Percentiles rank a stretch among this genome's conserved stretches.
These are phyloP conservation scores for Microbotryum lychnidis-dioicae DNA, from an alignment of 1,284 basidiomycete genomes.

Conservation along the genomic window DNA sequence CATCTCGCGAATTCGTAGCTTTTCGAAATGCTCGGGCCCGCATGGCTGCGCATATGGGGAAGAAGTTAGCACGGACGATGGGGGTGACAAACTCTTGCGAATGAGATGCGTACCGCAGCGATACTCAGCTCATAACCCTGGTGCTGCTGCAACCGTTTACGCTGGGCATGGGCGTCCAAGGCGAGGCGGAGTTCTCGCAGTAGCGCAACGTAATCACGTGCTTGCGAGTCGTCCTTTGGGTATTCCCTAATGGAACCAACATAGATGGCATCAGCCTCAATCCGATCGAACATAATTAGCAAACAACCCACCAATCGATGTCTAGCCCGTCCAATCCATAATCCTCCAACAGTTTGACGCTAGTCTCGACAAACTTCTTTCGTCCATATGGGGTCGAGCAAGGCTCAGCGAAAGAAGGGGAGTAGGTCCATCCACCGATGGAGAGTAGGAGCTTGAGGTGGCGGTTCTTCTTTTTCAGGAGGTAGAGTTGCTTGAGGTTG, in stretches of 20 bases:
- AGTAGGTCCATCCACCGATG: conserved; percentile 41
- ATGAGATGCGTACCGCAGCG: conserved; percentile 28
- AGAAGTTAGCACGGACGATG: neutral
- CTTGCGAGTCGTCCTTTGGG: conserved; percentile 44
- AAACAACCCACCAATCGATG: conserved; percentile 35
- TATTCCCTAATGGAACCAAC: conserved; percentile 42
- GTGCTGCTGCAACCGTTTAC: conserved; percentile 25
- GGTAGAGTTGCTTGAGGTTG: conserved; percentile 77
- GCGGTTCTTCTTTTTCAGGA: conserved; percentile 66
- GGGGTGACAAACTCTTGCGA: neutral
- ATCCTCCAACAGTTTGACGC: conserved; percentile 68
- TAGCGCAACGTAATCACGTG: conserved; percentile 45
- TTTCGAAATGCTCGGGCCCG: conserved; percentile 58
- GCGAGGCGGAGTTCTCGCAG: conserved; percentile 44
- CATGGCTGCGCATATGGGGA: conserved; percentile 49
- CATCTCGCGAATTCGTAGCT: conserved; percentile 63
- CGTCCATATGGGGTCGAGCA: conserved; percentile 41
- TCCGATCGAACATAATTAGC: conserved; percentile 21
- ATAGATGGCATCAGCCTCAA: neutral
- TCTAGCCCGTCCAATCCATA: conserved; percentile 72
- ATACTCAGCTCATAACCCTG: conserved; percentile 44
- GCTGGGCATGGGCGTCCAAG: conserved; percentile 40
- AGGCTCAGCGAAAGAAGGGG: conserved; percentile 29
- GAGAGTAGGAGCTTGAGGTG: conserved; percentile 41
- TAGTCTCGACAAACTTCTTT: conserved; percentile 59